Base-by-base conservation (phyloP, 2,329 filamentous ascomycete species). In the Calonectria pseudoreteaudii region DNA sequence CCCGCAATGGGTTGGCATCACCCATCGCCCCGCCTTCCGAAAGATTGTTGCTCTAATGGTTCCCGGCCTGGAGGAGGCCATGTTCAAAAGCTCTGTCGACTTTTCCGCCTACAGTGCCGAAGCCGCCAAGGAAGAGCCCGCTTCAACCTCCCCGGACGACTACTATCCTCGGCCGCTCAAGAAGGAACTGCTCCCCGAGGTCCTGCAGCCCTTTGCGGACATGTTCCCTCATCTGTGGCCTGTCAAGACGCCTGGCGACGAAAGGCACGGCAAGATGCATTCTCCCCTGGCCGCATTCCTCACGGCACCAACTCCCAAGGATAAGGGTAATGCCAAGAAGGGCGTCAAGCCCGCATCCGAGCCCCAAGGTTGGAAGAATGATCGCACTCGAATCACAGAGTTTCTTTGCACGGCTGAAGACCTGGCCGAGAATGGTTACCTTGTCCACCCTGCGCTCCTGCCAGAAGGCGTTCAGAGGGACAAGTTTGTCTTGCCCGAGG, bases 141-240 rank as follows among this genome's bases (percentile, higher is more conserved):
- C 84, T 18, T 75, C 80, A n/a, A 86, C 86, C 2, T 87, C 87
- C 2, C 90, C 90, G 1, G 91, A 93, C 78, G 88, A 91, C 78
- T 92, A 90, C 81, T 90, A 91, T 79, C 92, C 91, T 1, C 88
- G 87, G 23, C 79, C 85, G 23, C 85, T 94, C 31, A 85, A 86
- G 47, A 85, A 85, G 71, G 88, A 90, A 3, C 83, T 85, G 30
- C 83, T 93, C 28, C 87, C 91, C 1, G 82, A 86, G 26, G 86
- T 88, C 14, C 80, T 95, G 47, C 87, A 91, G 81, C 91, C 93
- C 1, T 91, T 98, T 72, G 92, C 94, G 50, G 91, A 94, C 73
- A 94, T 98, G 82, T 98, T 99, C 77, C 88, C 92, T 11, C 93
- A 97, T 80, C 86, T 98, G 49, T 98, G 97, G 95, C 96, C 96